These are phyloP conservation scores for Martiniozyma abietophila DNA, from an alignment of 805 yeast genomes.

Conservation along the genomic window DNA sequence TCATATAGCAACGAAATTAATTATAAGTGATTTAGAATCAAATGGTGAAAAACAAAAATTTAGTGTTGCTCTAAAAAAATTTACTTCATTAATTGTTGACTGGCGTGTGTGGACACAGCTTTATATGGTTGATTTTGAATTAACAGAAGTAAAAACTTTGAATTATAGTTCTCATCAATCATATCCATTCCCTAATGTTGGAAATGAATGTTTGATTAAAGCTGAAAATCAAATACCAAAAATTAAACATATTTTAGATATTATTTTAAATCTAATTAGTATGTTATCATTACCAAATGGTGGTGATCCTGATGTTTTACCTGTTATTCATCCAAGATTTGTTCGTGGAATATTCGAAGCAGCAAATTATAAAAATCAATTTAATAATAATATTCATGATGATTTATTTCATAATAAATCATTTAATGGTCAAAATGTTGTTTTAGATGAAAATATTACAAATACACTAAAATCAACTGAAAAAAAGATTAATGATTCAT, in stretches of 20 bases:
- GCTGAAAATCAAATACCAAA: slow-evolving; percentile 2
- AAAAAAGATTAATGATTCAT: slow-evolving; percentile 29
- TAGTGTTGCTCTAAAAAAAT: slow-evolving; percentile 39
- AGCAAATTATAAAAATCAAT: slow-evolving; percentile 73
- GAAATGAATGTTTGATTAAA: slow-evolving; percentile 1
- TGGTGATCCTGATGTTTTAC: slow-evolving; percentile 28
- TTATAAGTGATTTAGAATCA: slow-evolving; percentile 39
- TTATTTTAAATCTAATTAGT: not conserved
- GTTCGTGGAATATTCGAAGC: slow-evolving; percentile 59
- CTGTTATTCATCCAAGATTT: slow-evolving; percentile 64
- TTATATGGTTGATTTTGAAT: slow-evolving; percentile 31
- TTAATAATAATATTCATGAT: slow-evolving; percentile 29
- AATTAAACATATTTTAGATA: not conserved
- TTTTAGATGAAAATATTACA: slow-evolving; percentile 42
- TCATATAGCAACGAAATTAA: slow-evolving; percentile 46
- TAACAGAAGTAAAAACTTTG: not conserved
- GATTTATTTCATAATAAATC: slow-evolving; percentile 25
- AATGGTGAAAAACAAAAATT: slow-evolving; percentile 40
- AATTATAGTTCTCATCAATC: not conserved
- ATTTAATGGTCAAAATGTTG: slow-evolving; percentile 24
- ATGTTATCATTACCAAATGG: slow-evolving; percentile 1
- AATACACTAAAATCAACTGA: slow-evolving; percentile 29
- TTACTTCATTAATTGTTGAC: slow-evolving; percentile 49
- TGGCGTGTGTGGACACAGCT: slow-evolving; percentile 56
- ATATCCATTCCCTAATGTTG: not conserved